A percentile compares a stretch with the other conserved stretches of the same genome.
Evolutionary conservation across 345 rosid species (phyloP).

Genomic region (Syzygium jambos): DNA sequence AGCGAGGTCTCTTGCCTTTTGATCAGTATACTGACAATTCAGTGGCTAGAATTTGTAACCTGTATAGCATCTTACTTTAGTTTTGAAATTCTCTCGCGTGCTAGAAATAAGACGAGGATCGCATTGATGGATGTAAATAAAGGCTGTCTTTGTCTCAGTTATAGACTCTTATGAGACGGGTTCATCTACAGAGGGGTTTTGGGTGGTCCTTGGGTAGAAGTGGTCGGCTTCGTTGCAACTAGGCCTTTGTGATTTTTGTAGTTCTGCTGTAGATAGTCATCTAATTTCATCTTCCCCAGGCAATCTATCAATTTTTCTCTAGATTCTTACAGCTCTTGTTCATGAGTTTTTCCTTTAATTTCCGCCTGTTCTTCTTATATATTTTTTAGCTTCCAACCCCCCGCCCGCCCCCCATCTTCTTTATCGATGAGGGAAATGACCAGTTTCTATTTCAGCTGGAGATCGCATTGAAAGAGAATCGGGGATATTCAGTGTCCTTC

Average conservation of each 20-base stretch:
- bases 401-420: background rate
- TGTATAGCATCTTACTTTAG: background rate
- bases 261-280: background rate
- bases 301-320: background rate
- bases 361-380: background rate
- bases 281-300: background rate
- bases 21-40: background rate
- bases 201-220: background rate
- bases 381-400: background rate
- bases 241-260: background rate
- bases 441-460: background rate
- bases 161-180: background rate
- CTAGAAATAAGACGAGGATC: background rate
- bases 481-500: background rate
- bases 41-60: background rate
- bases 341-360: background rate
- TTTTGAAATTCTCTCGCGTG: background rate
- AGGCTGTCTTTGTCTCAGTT: background rate
- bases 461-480: background rate
- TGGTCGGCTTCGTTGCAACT: background rate
- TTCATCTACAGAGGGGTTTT: background rate
- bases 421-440: background rate
- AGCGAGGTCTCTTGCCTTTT: conserved; percentile 46
- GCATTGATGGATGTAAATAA: background rate
- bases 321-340: background rate